phyloP scores from a whole-genome alignment of 2,329 filamentous ascomycete species.

The Aspergillus versicolor region DNA sequence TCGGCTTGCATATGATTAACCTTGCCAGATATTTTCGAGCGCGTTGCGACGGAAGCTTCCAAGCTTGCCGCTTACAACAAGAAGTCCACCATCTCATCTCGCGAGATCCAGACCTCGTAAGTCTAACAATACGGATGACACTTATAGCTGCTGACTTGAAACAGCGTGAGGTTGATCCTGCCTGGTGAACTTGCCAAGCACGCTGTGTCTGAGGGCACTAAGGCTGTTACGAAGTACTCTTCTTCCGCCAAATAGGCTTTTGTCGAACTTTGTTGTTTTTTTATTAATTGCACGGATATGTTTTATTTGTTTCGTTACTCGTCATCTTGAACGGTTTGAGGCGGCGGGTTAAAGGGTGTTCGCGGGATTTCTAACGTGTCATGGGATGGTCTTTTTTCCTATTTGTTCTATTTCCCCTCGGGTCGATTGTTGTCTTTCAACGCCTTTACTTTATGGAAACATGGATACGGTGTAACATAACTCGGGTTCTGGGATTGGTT shows the following conservation, averaged over 20 bases:
- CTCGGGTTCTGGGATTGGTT: slow-evolving; percentile 39
- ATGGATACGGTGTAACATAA: slow-evolving; percentile 49
- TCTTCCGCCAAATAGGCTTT: slow-evolving; percentile 91
- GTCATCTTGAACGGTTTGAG: slow-evolving; percentile 44
- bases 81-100: slow-evolving; percentile 99
- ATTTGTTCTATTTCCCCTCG: slow-evolving; percentile 38
- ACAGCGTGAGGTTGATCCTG: slow-evolving; percentile 86
- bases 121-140: slow-evolving; percentile 27
- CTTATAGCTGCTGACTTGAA: slow-evolving; percentile 26
- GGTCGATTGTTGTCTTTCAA: slow-evolving; percentile 37
- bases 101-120: slow-evolving; percentile 97
- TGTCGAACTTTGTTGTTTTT: slow-evolving; percentile 53
- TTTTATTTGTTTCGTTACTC: slow-evolving; percentile 43
- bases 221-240: slow-evolving; percentile 99
- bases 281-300: slow-evolving; percentile 54
- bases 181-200: slow-evolving; percentile 99
- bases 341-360: slow-evolving; percentile 47
- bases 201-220: slow-evolving; percentile 98
- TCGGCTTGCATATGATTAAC: neutral
- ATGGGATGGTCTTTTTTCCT: slow-evolving; percentile 45
- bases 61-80: slow-evolving; percentile 99
- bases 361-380: slow-evolving; percentile 48
- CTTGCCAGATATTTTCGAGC: slow-evolving; percentile 89
- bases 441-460: slow-evolving; percentile 36
- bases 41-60: slow-evolving; percentile 95